Base-by-base conservation (phyloP, 192 early-diverging fungal genomes). In the Backusella westeae region DNA sequence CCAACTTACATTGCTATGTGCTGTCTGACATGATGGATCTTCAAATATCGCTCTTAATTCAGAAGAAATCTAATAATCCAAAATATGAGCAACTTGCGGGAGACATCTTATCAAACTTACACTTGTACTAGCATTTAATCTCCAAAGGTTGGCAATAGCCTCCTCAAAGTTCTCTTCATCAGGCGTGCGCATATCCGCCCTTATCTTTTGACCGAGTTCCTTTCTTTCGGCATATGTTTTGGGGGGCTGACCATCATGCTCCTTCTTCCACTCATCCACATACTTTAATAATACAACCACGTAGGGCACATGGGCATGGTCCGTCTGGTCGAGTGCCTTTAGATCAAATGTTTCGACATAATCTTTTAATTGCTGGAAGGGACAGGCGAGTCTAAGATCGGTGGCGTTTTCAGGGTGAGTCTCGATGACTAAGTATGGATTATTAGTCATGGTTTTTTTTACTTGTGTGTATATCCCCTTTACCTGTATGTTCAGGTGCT, bases 141-240 rank as follows among this genome's bases (percentile, higher is more conserved):
- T 83, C 82, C 89, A 88, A 14, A 89, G 88, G 26, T 88, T 85
- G n/a, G 85, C 81, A 7, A 87, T 78, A 1, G 97, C 97, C 82
- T 98, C 95, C 8, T 91, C 90, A 82, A 97, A 96, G 77, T 98
- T 98, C 75, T 97, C 94, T 72, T 95, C 91, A 67, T 92, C 94
- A 7, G 82, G 42, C 69, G 87, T 88, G 2, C 87, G 84, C 68
- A 87, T 87, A 77, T 86, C 89, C 8, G 80, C 67, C 2, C 75
- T 75, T 23, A 98, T 86, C 15, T 89, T 70, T 19, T 85, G 83
- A 56, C 92, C 91, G 75, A 97, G 87, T 77, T 89, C 82, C 21
- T 88, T 89, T 56, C 88, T 87, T 71, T 96, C 93, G 3, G 77
- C 74, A 66, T 81, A 87, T 8, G 87, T 87, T 1, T 82, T 79